Evolutionary conservation across 2,329 filamentous ascomycete species (phyloP).

Genomic region (Cladobotryum mycophilum): DNA sequence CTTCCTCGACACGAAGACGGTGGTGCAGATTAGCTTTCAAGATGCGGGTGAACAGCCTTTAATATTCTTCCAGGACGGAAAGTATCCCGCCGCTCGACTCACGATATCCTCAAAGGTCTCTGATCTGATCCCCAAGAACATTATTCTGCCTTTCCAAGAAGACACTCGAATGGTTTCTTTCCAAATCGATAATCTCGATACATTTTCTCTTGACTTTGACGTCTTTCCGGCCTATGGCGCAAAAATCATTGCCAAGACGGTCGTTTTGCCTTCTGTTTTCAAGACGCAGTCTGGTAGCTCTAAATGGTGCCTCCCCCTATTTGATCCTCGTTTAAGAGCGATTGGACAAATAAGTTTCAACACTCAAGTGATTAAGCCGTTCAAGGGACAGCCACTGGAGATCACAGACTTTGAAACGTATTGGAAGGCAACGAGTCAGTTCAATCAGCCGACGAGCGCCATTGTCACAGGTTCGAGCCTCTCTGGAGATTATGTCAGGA

Average conservation of each 20-base stretch:
- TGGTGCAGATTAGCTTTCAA: slow-evolving; percentile 87
- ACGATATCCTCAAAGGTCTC: slow-evolving; percentile 96
- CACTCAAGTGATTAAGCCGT: slow-evolving; percentile 94
- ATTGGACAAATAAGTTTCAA: slow-evolving; percentile 94
- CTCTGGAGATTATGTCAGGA: slow-evolving; percentile 86
- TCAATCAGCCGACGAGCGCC: slow-evolving; percentile 72
- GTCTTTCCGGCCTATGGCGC: slow-evolving; percentile 96
- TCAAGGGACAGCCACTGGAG: slow-evolving; percentile 83
- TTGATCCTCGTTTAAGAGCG: slow-evolving; percentile 82
- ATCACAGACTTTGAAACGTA: slow-evolving; percentile 98
- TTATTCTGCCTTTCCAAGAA: slow-evolving; percentile 92
- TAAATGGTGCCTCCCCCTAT: slow-evolving; percentile 78
- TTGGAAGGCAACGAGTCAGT: slow-evolving; percentile 96
- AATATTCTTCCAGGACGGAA: slow-evolving; percentile 93
- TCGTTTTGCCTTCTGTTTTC: slow-evolving; percentile 84
- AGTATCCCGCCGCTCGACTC: slow-evolving; percentile 88
- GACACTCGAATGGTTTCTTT: slow-evolving; percentile 91
- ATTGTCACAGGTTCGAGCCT: slow-evolving; percentile 92
- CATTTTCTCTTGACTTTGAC: slow-evolving; percentile 93
- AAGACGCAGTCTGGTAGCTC: slow-evolving; percentile 67
- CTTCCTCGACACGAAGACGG: slow-evolving; percentile 95
- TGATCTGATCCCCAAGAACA: slow-evolving; percentile 92
- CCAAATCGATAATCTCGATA: slow-evolving; percentile 88
- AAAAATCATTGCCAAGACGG: slow-evolving; percentile 93
- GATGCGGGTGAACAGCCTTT: slow-evolving; percentile 69